Percentiles rank a stretch among this genome's conserved stretches.
Evolutionary conservation across 2,329 filamentous ascomycete species (phyloP).

Genomic region (Microcyclospora tardicrescens): DNA sequence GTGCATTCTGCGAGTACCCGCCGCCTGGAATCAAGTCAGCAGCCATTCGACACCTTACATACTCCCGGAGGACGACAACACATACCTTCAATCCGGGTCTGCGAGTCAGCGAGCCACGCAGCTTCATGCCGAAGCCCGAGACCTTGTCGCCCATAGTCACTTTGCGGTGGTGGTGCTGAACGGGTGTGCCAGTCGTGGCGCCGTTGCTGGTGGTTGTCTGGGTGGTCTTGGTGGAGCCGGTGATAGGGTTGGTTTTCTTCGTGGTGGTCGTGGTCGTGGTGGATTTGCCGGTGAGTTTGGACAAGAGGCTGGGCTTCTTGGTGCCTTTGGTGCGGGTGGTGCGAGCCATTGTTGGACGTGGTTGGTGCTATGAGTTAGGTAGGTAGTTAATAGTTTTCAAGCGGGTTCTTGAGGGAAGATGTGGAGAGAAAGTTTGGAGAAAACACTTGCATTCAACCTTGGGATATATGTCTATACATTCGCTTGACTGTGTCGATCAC

Average conservation of each 20-base stretch:
- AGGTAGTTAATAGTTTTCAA: neutral
- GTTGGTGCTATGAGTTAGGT: neutral
- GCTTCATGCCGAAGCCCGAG: conserved; percentile 58
- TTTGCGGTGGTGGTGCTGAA: conserved; percentile 54
- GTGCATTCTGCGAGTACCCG: conserved; percentile 23
- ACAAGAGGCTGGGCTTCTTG: conserved; percentile 41
- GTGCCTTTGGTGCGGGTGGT: conserved; percentile 19
- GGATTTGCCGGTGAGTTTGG: conserved; percentile 36
- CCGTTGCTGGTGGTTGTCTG: conserved; percentile 12
- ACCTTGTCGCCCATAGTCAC: conserved; percentile 64
- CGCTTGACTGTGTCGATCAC: neutral
- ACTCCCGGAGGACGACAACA: neutral
- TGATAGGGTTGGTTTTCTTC: conserved; percentile 30
- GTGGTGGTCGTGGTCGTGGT: conserved; percentile 30
- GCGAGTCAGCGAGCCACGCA: conserved; percentile 56
- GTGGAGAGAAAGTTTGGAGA: neutral
- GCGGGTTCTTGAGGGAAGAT: neutral
- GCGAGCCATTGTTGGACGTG: conserved; percentile 8
- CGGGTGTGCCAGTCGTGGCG: conserved; percentile 23
- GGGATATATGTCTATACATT: neutral
- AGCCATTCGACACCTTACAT: neutral
- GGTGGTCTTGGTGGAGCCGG: conserved; percentile 19
- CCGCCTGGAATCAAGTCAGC: conserved; percentile 12
- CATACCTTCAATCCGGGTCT: conserved; percentile 57
- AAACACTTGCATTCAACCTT: neutral